These are phyloP conservation scores for Crucibulum laeve DNA, from an alignment of 768 basidiomycete genomes.

Conservation along the genomic window DNA sequence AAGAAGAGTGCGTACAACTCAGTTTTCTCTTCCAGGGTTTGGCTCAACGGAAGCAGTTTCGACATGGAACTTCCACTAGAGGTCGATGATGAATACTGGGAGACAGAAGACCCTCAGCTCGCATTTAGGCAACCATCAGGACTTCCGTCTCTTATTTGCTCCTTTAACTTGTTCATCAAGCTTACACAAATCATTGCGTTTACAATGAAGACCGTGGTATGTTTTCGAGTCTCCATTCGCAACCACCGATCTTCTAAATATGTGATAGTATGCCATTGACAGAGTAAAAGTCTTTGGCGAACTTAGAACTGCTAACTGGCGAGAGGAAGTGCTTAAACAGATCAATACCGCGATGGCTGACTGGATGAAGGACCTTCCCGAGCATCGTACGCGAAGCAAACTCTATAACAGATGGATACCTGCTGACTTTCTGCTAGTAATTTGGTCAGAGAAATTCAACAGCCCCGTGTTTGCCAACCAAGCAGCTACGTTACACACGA, in stretches of 20 bases:
- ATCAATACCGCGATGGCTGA: conserved; percentile 66
- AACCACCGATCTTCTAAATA: conserved; percentile 1
- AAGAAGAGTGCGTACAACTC: conserved; percentile 58
- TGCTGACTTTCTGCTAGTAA: conserved; percentile 5
- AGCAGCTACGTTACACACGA: conserved; percentile 50
- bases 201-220: conserved; percentile 63
- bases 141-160: conserved; percentile 51
- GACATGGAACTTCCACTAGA: conserved; percentile 80
- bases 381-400: conserved; percentile 45
- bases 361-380: conserved; percentile 68
- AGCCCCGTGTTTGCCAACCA: conserved; percentile 48
- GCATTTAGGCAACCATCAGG: conserved; percentile 67
- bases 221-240: conserved; percentile 13
- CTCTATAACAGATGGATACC: neutral
- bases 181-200: conserved; percentile 69
- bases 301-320: conserved; percentile 47
- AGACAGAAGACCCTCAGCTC: conserved; percentile 37
- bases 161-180: conserved; percentile 62
- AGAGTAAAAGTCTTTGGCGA: conserved; percentile 54
- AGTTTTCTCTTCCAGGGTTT: conserved; percentile 1
- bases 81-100: conserved; percentile 83
- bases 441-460: conserved; percentile 51
- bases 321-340: conserved; percentile 57
- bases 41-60: conserved; percentile 46
- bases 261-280: conserved; percentile 64